phyloP scores from a whole-genome alignment of 23 red algal genomes.

The Gracilariopsis chorda region DNA sequence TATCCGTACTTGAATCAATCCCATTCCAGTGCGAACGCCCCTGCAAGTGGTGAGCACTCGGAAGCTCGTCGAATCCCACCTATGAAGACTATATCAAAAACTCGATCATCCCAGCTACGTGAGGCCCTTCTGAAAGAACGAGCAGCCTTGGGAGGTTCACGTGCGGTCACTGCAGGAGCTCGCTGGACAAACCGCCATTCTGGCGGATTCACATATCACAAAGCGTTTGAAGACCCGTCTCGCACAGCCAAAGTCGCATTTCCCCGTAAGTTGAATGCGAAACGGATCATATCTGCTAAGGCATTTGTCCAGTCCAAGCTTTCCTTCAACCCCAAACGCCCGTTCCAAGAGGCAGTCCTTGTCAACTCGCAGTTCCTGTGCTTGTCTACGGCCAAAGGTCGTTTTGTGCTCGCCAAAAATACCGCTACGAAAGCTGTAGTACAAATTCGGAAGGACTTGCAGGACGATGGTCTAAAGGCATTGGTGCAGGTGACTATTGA shows the following conservation, averaged over 20 bases:
- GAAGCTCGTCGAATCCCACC: background rate
- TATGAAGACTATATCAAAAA: background rate
- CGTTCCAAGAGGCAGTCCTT: conserved; percentile 13
- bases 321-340: conserved; percentile 21
- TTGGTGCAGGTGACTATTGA: background rate
- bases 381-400: background rate
- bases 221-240: background rate
- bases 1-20: background rate
- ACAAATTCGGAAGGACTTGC: conserved; percentile 29
- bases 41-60: background rate
- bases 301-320: conserved; percentile 11
- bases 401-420: background rate
- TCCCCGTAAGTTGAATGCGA: background rate
- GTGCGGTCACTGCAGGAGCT: conserved; percentile 21
- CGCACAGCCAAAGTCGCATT: background rate
- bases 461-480: conserved; percentile 9
- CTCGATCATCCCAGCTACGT: background rate
- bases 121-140: conserved; percentile 28
- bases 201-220: conserved; percentile 14
- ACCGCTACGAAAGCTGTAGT: background rate
- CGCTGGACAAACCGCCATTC: conserved; percentile 46
- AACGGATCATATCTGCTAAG: conserved; percentile 8
- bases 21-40: background rate
- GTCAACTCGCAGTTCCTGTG: conserved; percentile 53
- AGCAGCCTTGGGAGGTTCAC: conserved; percentile 29